Evolutionary conservation across 768 basidiomycete genomes (phyloP).

Genomic region (Nevesoporus exiguus): DNA sequence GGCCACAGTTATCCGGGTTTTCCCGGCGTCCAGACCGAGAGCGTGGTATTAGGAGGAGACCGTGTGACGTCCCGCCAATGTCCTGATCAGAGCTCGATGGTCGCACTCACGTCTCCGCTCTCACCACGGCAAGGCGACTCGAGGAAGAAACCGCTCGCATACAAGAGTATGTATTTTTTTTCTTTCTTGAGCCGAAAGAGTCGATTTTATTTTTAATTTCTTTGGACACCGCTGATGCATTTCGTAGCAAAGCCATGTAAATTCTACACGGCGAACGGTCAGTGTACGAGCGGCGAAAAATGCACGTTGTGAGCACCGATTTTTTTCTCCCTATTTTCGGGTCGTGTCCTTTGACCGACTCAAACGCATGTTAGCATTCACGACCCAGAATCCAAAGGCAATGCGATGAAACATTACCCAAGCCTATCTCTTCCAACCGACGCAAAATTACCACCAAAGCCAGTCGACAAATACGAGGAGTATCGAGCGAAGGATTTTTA

Average conservation of each 20-base stretch:
- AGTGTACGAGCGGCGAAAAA: constrained; percentile 50
- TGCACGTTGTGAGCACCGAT: constrained; percentile 55
- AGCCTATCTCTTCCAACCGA: constrained; percentile 4
- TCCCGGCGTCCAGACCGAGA: constrained; percentile 13
- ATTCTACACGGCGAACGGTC: constrained; percentile 44
- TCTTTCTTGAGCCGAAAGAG: neutral
- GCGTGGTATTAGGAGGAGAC: neutral
- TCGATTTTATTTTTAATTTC: neutral
- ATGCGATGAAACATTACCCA: neutral
- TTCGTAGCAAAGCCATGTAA: constrained; percentile 57
- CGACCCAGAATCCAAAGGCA: constrained; percentile 21
- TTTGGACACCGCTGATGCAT: neutral
- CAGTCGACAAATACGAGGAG: constrained; percentile 32
- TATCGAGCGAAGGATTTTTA: constrained; percentile 48
- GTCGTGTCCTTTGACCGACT: neutral
- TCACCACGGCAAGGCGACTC: constrained; percentile 14
- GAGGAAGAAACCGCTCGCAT: constrained; percentile 23
- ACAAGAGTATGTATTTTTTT: constrained; percentile 27
- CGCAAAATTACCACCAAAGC: constrained; percentile 26
- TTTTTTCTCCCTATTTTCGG: neutral
- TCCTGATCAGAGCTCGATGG: neutral
- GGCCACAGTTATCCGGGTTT: constrained; percentile 12
- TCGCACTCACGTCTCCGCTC: neutral
- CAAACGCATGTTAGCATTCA: constrained; percentile 40
- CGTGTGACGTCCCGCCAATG: constrained; percentile 12